phyloP scores from a whole-genome alignment of 2,329 filamentous ascomycete species.

The Pseudohalonectria lignicola region DNA sequence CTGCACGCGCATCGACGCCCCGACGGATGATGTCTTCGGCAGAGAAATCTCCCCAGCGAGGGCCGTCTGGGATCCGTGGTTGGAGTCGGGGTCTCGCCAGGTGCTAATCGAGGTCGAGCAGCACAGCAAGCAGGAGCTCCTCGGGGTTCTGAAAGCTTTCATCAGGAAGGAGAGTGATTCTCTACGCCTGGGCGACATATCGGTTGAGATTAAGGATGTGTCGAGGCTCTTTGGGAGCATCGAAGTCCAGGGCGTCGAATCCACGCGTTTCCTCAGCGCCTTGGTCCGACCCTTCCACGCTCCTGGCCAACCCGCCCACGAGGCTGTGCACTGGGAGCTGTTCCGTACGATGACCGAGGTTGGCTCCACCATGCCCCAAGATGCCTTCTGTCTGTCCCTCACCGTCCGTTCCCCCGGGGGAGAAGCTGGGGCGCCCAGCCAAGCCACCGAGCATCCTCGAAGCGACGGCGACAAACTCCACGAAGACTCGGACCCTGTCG shows the following conservation, averaged over 20 bases:
- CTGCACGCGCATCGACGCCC: not conserved
- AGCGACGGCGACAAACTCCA: too few species aligned
- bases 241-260: not conserved
- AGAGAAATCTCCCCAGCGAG: constrained; percentile 1
- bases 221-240: not conserved
- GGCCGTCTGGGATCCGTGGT: constrained; percentile 2
- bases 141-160: constrained; percentile 54
- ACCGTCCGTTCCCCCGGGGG: too few species aligned
- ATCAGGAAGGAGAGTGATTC: constrained; percentile 26
- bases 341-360: not conserved
- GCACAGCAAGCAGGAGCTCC: constrained; percentile 34
- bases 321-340: not conserved
- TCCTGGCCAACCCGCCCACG: not conserved
- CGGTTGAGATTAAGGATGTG: constrained; percentile 36
- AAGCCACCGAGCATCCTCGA: too few species aligned
- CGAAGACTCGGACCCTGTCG: too few species aligned
- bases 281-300: not conserved
- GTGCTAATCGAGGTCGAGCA: constrained; percentile 1
- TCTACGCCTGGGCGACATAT: constrained; percentile 11
- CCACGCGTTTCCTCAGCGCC: not conserved
- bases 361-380: not conserved
- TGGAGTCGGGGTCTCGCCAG: too few species aligned
- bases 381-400: too few species aligned
- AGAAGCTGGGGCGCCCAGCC: too few species aligned
- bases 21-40: not conserved